These are phyloP conservation scores for Erysiphe neolycopersici DNA, from an alignment of 2,329 filamentous ascomycete species.

Conservation along the genomic window DNA sequence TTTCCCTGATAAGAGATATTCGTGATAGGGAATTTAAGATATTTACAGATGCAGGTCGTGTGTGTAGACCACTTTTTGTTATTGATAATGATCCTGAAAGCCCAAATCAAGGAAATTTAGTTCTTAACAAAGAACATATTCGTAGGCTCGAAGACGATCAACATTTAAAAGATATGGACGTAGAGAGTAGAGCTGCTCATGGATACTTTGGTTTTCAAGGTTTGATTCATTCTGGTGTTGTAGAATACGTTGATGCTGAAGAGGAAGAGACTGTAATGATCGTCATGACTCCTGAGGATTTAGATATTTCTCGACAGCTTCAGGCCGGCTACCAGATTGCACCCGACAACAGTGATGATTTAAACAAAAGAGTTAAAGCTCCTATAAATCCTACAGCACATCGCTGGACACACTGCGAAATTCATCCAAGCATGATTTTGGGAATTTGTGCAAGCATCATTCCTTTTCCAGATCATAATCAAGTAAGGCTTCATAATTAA, in stretches of 20 bases:
- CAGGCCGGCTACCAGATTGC: constrained; percentile 35
- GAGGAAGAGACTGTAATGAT: constrained; percentile 99
- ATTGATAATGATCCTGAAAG: constrained; percentile 65
- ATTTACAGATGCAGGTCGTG: constrained; percentile 86
- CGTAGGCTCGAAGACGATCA: constrained; percentile 48
- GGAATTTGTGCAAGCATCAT: constrained; percentile 98
- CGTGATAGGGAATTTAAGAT: constrained; percentile 96
- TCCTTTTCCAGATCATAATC: constrained; percentile 97
- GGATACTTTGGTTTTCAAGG: constrained; percentile 70
- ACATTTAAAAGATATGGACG: constrained; percentile 29
- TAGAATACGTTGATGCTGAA: constrained; percentile 92
- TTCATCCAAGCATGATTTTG: constrained; percentile 96
- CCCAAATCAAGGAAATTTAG: constrained; percentile 46
- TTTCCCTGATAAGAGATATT: constrained; percentile 86
- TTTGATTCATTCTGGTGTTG: constrained; percentile 55
- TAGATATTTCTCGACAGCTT: constrained; percentile 48
- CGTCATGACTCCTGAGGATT: constrained; percentile 89
- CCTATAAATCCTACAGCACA: constrained; percentile 67
- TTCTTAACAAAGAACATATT: constrained; percentile 67
- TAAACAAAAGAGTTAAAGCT: constrained; percentile 69
- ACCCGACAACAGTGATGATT: constrained; percentile 39
- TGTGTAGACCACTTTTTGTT: constrained; percentile 81
- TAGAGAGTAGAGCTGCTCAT: constrained; percentile 25
- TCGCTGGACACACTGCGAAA: constrained; percentile 94
- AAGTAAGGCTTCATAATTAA: constrained; percentile 22